Evolutionary conservation across 805 yeast genomes (phyloP).

Genomic region (Kurtzmaniella cleridarum): DNA sequence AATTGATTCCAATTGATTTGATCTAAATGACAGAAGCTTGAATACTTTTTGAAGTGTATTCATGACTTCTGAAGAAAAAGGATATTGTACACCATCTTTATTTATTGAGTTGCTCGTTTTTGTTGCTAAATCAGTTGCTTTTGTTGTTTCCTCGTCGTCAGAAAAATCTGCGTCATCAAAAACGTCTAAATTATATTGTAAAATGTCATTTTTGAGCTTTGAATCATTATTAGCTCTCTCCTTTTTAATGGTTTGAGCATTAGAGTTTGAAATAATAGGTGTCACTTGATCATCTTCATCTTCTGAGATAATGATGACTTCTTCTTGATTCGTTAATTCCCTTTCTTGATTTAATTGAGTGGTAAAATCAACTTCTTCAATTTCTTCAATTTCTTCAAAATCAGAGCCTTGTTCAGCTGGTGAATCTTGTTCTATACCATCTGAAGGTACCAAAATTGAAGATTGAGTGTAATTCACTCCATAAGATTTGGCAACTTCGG

Average conservation of each 20-base stretch:
- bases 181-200: conserved; percentile 20
- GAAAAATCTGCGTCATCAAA: conserved; percentile 29
- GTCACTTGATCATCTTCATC: conserved; percentile 25
- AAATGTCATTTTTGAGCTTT: conserved; percentile 7
- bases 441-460: neutral
- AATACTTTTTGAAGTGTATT: conserved; percentile 54
- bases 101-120: conserved; percentile 12
- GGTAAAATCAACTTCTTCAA: conserved; percentile 21
- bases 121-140: conserved; percentile 5
- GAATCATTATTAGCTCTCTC: conserved; percentile 4
- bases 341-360: conserved; percentile 39
- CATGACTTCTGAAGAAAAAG: conserved; percentile 70
- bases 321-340: conserved; percentile 20
- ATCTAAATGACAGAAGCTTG: conserved; percentile 61
- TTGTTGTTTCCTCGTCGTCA: conserved; percentile 8
- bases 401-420: conserved; percentile 15
- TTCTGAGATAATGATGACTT: conserved; percentile 32
- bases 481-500: conserved; percentile 26
- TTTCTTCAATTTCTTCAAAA: conserved; percentile 19
- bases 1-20: conserved; percentile 83
- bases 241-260: neutral
- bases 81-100: conserved; percentile 24
- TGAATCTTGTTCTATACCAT: conserved; percentile 3
- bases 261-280: neutral
- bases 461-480: conserved; percentile 16